A percentile compares a stretch with the other conserved stretches of the same genome.
These are phyloP conservation scores for Fusarium drepaniforme DNA, from an alignment of 2,329 filamentous ascomycete genomes.

Conservation along the genomic window DNA sequence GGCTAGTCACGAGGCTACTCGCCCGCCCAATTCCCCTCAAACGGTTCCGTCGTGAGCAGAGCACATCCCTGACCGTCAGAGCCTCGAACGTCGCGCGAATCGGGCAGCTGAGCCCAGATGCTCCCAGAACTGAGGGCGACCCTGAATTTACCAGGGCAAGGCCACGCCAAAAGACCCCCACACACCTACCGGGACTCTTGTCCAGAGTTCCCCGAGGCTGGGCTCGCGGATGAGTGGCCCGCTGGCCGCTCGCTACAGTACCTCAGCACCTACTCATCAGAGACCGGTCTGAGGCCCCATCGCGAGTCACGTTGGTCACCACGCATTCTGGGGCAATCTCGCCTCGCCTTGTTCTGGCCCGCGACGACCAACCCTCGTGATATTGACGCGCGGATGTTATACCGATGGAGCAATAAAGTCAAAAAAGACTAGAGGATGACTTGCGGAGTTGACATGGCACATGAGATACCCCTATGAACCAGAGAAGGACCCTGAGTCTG, in stretches of 20 bases:
- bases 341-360: constrained; percentile 40
- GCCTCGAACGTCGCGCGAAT: constrained; percentile 25
- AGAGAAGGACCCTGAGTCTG: constrained; percentile 20
- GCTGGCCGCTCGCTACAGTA: constrained; percentile 27
- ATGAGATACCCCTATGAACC: constrained; percentile 32
- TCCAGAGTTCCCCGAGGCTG: constrained; percentile 28
- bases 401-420: constrained; percentile 6
- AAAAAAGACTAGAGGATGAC: constrained; percentile 23
- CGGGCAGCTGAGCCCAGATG: constrained; percentile 26
- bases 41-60: constrained; percentile 36
- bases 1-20: constrained; percentile 31
- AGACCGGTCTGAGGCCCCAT: constrained; percentile 40
- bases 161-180: constrained; percentile 4
- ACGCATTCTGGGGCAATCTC: constrained; percentile 21
- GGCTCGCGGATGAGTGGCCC: constrained; percentile 41
- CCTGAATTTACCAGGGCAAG: constrained; percentile 14
- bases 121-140: constrained; percentile 29
- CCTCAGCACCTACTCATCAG: constrained; percentile 28
- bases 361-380: constrained; percentile 34
- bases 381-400: constrained; percentile 30
- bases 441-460: constrained; percentile 22
- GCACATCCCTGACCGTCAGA: constrained; percentile 11
- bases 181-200: constrained; percentile 32
- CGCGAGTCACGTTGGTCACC: constrained; percentile 39
- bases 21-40: constrained; percentile 13